These are phyloP conservation scores for Lodderomyces jiufengensis DNA, from an alignment of 1,139 yeast species.

Conservation along the genomic window DNA sequence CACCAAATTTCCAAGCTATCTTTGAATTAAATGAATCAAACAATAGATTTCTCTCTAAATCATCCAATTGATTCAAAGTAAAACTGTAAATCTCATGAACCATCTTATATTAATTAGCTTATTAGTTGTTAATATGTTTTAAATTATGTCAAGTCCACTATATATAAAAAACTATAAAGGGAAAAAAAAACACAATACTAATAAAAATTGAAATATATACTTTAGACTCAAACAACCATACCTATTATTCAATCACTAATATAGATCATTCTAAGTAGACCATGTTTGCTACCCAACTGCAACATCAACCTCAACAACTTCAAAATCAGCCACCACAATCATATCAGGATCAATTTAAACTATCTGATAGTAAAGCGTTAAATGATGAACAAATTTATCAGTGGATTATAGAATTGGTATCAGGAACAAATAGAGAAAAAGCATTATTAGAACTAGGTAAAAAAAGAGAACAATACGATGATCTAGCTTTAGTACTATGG, in stretches of 20 bases:
- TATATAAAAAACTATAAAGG: no score
- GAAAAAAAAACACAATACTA: no score
- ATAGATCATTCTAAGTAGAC: no score
- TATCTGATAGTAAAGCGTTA: conserved; percentile 46
- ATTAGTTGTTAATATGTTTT: no score
- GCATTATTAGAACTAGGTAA: conserved; percentile 90
- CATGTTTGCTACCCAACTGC: neutral
- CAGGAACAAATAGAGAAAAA: conserved; percentile 88
- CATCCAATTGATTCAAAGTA: conserved; percentile 13
- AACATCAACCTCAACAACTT: neutral
- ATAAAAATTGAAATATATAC: no score
- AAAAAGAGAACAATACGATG: conserved; percentile 92
- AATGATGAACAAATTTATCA: conserved; percentile 85
- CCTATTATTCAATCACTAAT: no score
- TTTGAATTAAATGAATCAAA: conserved; percentile 24
- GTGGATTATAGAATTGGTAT: conserved; percentile 86
- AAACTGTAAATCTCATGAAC: conserved; percentile 14
- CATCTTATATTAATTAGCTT: no score
- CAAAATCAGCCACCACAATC: neutral
- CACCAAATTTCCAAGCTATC: conserved; percentile 39
- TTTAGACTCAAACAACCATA: no score
- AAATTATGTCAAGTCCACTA: no score
- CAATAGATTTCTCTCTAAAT: conserved; percentile 17
- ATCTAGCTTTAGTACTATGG: conserved; percentile 90
- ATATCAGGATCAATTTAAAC: neutral